Evolutionary conservation across 2,329 filamentous ascomycete species (phyloP).

Genomic region (Ophiocordyceps camponoti-floridani): DNA sequence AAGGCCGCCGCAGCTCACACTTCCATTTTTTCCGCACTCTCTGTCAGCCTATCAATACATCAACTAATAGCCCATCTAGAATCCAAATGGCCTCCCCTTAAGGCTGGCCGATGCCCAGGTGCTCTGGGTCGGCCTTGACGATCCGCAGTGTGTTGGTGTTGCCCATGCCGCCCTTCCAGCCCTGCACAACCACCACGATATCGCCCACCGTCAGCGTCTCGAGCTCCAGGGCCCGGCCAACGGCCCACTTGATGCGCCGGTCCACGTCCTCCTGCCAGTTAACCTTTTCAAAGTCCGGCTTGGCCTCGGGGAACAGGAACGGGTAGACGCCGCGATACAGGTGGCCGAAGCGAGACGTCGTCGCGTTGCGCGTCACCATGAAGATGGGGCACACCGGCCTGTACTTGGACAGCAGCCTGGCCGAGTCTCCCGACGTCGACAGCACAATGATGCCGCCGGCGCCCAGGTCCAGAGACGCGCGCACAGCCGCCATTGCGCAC

Average conservation of each 20-base stretch:
- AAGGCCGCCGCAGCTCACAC: too few species aligned
- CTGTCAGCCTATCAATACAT: too few species aligned
- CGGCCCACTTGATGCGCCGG: constrained; percentile 92
- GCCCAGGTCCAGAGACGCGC: constrained; percentile 87
- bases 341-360: constrained; percentile 77
- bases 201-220: constrained; percentile 56
- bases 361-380: constrained; percentile 85
- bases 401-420: constrained; percentile 94
- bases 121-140: constrained; percentile 40
- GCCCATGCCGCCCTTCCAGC: constrained; percentile 82
- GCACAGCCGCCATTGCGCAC: constrained; percentile 91
- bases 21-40: too few species aligned
- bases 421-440: constrained; percentile 88
- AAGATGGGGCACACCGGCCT: constrained; percentile 97
- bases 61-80: too few species aligned
- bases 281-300: constrained; percentile 83
- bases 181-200: constrained; percentile 68
- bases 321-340: constrained; percentile 96
- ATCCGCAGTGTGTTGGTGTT: constrained; percentile 70
- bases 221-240: constrained; percentile 71
- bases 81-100: neutral
- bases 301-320: constrained; percentile 81
- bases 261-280: constrained; percentile 99
- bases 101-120: constrained; percentile 35
- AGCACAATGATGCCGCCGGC: constrained; percentile 91